These are phyloP conservation scores for Candida methanosorbosa DNA, from an alignment of 805 yeast species.

Conservation along the genomic window DNA sequence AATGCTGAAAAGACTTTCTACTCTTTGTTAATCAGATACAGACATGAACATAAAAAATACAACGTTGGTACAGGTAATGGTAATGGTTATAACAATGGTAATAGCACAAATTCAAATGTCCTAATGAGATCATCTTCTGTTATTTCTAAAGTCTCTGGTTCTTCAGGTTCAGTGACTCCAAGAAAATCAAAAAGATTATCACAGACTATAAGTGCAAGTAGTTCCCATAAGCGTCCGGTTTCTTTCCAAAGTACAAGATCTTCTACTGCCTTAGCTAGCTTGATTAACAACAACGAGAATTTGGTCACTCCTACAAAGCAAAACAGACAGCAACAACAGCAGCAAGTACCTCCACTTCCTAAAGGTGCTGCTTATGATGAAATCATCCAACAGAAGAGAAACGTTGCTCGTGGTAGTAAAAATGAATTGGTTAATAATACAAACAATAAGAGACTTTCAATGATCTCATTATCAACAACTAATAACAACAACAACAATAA, in stretches of 20 bases:
- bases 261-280: background rate
- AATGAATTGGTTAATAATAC: background rate
- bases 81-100: conserved; percentile 6
- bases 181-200: conserved; percentile 30
- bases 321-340: conserved; percentile 1
- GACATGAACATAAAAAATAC: conserved; percentile 24
- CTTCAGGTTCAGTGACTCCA: conserved; percentile 20
- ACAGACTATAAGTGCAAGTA: conserved; percentile 32
- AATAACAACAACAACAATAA: conserved; percentile 3
- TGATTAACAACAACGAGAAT: background rate
- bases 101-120: no score
- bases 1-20: conserved; percentile 31
- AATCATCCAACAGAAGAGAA: conserved; percentile 9
- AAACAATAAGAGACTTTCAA: conserved; percentile 8
- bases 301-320: background rate
- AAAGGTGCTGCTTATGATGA: conserved; percentile 13
- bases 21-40: conserved; percentile 25
- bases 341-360: conserved; percentile 9
- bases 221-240: conserved; percentile 38
- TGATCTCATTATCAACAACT: conserved; percentile 3
- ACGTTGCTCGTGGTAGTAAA: background rate
- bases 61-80: conserved; percentile 6
- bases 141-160: conserved; percentile 19
- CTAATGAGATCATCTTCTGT: conserved; percentile 22
- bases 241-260: conserved; percentile 29